Percentiles rank a stretch among this genome's conserved stretches.
phyloP scores from a whole-genome alignment of 129 eudicot species.

The Heracleum sosnowskyi region DNA sequence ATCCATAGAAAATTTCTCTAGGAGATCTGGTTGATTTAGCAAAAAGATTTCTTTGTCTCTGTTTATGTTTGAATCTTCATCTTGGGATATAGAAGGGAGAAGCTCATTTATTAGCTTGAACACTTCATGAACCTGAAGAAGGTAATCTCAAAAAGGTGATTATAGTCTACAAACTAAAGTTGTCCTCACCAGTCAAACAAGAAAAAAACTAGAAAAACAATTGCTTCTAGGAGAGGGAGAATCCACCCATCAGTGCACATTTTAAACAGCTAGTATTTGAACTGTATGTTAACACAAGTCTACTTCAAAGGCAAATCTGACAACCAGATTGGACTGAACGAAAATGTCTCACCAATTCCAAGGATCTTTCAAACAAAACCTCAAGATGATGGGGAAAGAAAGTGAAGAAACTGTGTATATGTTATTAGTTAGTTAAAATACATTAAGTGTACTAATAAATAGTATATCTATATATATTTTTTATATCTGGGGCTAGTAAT shows the following conservation, averaged over 20 bases:
- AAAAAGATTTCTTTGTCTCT: slow-evolving; percentile 51
- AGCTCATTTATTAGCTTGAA: slow-evolving; percentile 80
- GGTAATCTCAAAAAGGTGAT: not conserved
- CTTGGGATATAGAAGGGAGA: slow-evolving; percentile 52
- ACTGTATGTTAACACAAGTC: not conserved
- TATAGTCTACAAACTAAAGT: not conserved
- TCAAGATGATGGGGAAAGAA: not conserved
- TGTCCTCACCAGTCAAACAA: not conserved
- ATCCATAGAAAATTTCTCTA: slow-evolving; percentile 67
- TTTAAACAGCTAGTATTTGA: not conserved
- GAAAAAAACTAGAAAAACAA: not conserved
- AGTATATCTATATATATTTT: too few relatives aligned
- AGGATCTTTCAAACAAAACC: not conserved
- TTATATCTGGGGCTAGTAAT: too few relatives aligned
- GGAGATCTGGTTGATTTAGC: slow-evolving; percentile 46
- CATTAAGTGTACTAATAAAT: too few relatives aligned
- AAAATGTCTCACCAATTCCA: not conserved
- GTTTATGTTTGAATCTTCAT: slow-evolving; percentile 29
- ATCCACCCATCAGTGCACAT: not conserved
- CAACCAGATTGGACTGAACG: too few relatives aligned
- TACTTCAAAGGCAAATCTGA: too few relatives aligned
- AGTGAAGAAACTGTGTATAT: too few relatives aligned
- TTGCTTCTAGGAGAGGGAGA: not conserved
- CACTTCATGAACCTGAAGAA: slow-evolving; percentile 61
- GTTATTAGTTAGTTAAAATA: too few relatives aligned